Evolutionary conservation across 148 eudicot genomes (phyloP).

Genomic region (Limonium bicolor): DNA sequence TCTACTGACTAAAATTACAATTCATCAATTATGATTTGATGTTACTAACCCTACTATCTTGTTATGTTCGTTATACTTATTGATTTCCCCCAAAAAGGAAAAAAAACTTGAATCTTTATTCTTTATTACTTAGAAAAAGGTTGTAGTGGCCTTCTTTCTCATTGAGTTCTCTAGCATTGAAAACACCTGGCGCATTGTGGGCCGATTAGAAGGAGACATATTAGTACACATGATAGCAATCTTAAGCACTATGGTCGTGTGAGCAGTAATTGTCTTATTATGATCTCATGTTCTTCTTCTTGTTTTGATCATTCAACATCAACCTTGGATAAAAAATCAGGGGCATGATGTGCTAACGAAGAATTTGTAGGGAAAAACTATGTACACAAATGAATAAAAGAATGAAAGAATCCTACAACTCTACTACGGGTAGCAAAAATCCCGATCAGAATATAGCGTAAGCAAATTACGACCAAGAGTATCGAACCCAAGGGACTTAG

Average conservation of each 20-base stretch:
- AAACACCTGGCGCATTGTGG: conserved; percentile 63
- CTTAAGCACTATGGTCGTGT: conserved; percentile 65
- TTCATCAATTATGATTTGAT: no score
- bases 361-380: no score
- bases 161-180: conserved; percentile 66
- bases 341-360: conserved; percentile 10
- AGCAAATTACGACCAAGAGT: no score
- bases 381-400: no score
- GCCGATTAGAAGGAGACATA: conserved; percentile 53
- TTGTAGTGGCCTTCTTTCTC: conserved; percentile 6
- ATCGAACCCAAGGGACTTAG: no score
- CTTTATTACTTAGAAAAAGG: conserved; percentile 1
- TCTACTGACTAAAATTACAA: no score
- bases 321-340: conserved; percentile 49
- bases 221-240: conserved; percentile 74
- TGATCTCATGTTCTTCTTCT: conserved; percentile 7
- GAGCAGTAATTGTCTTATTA: no score
- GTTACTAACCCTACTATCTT: no score
- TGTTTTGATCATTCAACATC: conserved; percentile 19
- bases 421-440: no score
- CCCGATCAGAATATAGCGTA: no score
- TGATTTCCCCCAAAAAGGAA: background rate
- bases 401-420: no score
- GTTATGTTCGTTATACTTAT: no score
- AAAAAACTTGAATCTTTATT: background rate